Base-by-base conservation (phyloP, 495 filamentous ascomycete genomes). In the Penicillium subrubescens region DNA sequence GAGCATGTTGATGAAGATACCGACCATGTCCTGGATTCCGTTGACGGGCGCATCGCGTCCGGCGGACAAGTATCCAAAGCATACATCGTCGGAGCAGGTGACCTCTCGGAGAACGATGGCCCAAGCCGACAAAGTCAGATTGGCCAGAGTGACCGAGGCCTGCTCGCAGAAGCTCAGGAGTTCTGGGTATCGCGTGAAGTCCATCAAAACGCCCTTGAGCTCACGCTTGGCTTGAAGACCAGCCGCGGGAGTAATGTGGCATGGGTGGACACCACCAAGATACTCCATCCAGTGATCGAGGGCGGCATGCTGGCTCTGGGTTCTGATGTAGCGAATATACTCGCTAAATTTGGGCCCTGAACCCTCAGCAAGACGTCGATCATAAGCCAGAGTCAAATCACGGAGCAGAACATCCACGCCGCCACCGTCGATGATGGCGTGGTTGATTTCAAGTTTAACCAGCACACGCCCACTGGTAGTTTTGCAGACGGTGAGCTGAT, bases 1-100 rank as follows among this genome's bases (percentile, higher is more conserved):
- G 19, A 86, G 72, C 79, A 85, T 86, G 63, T 84, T 84, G 65
- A 86, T 84, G 63, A 86, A 86, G 14, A 83, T 80, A 2, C 84
- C 84, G 29, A 84, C 80, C 56, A 83, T 81, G 50, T 85, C 77
- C 37, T 84, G 79, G 34, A 84, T 83, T 0, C 81, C 80, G n/a
- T 71, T 67, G 19, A 85, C 75, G 25, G 83, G 81, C 15, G 77
- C 74, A 69, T 83, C 81, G 44, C 83, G 75, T 31, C 83, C 82
- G 37, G 83, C 78, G 17, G 79, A 79, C 12, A 81, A 68, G 53
- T 85, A 85, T 3, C 86, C 86, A 64, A 89, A 90, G 63, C 82
- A 84, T n/a, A 88, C 77, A 33, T 85, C 80, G 50, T 86, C 78
- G 5, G 79, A 82, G 1, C 73, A 75, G 1, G 83, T 86, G 64